Evolutionary conservation across 441 rosid species (phyloP), one percentile per base, ranked within the genome.

Genomic region (Theobroma grandiflorum): DNA sequence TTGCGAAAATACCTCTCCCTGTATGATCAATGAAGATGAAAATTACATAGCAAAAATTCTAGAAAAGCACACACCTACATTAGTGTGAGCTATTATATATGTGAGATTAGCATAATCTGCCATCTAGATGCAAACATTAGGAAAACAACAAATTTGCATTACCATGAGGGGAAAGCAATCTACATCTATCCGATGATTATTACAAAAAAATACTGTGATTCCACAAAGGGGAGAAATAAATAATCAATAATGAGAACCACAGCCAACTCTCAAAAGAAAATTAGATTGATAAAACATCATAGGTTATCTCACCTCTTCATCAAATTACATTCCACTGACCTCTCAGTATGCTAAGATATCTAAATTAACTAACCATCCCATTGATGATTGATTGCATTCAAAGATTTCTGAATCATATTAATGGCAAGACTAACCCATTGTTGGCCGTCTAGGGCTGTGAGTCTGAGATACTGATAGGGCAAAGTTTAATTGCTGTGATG

Each of bases 401-500:
- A 75, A 65, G 35, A 47, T 71, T 77, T 12, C 55, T 18, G 65
- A 62, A 72, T 52, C 52, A 43, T 40, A 71, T 18, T 40, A 1
- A 33, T n/a, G 9, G 42, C 6, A 4, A 47, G 42, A 57, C 63
- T 66, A 81, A 80, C 79, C 66, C 45, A 20, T 49, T n/a, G 77
- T 42, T 35, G 85, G 84, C 82, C 81, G 78, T 74, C n/a, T 68
- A 45, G 72, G 74, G 57, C 67, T 35, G 12, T 83, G 61, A 66
- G 80, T 6, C 53, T 73, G 79, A 47, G 82, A 62, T 82, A 85
- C 62, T 72, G 37, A 4, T 63, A 87, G 33, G 11, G 90, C 12
- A 4, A 88, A 43, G 79, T 76, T 74, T 81, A 90, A 79, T 12
- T 62, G 3, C 47, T 89, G 88, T 11, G 96, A 72, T 70, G 87